Evolutionary conservation across 129 eudicot species (phyloP), one percentile per base, ranked within the genome.

Genomic region (Scalesia atractyloides): DNA sequence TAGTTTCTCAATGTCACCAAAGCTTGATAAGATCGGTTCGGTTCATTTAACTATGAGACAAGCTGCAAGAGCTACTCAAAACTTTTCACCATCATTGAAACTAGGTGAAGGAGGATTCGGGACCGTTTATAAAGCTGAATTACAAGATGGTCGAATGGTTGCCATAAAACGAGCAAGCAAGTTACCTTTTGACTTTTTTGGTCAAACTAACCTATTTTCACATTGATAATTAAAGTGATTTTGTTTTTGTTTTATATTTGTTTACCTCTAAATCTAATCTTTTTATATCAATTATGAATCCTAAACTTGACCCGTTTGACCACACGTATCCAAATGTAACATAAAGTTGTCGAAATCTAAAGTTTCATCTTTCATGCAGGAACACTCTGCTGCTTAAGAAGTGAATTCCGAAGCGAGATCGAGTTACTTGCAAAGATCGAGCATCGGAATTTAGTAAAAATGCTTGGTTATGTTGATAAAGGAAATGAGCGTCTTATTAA

Each of bases 101-200:
- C 70, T 94, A 18, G 98, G 98, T 13, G 97, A 88, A 80, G 98
- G 98, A 64, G 98, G 98, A 24, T 90, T 86, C 76, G 98, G 97
- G 63, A 79, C 91, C 9, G 98, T 94, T 20, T 94, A 94, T 71
- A 94, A 84, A 76, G 98, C 90, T 44, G 89, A 72, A 64, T 75
- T 94, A 54, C 89, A 83, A 69, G 91, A 83, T 81, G 97, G 98
- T 68, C 91, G 79, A 68, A 57, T 82, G 44, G 95, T 94, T 52
- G 97, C 98, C 37, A 87, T 94, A 68, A 90, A 94, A 83, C 81
- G 97, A 76, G 98, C 98, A 68, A 87, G 86, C 82, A 90, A 86
- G 98, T 97, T 94, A 86, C 22, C 49, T 48, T 33, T 69, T 51
- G 63, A 69, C 73, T 51, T 69, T 30, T 68, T 9, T 50, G 43